Evolutionary conservation across 2,329 filamentous ascomycete genomes (phyloP), one percentile per base, ranked within the genome.

Genomic region (Xylaria sp.): DNA sequence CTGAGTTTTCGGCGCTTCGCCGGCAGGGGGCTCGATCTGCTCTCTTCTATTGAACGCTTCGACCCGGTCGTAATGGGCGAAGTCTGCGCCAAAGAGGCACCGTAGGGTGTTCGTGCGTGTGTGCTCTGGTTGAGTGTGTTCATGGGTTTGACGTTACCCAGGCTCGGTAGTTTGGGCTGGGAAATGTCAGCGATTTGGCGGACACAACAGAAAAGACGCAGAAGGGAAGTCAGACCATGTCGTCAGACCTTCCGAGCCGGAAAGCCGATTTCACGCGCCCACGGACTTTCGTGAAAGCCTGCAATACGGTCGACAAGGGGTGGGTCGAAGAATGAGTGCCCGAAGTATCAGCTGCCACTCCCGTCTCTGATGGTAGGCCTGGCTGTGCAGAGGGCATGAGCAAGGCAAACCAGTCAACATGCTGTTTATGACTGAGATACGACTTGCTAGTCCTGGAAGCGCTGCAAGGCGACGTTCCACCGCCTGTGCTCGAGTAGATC

Each of bases 1-100:
- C 63, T 59, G 42, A 64, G 16, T 51, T 62, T 69, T 55, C 60
- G 66, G 9, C 67, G 68, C 59, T 71, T 71, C 7, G 63, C 46
- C 18, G 63, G 58, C 9, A 58, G 60, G n/a, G 64, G 54, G 53
- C 53, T 65, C 46, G 56, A 55, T 7, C 1, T 30, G 46, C 11
- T 53, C 19, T 64, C 59, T 35, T 63, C n/a, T 46, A 59, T 68
- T 56, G 59, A 65, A 10, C 65, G 68, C 58, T 70, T 70, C 8
- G 62, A 48, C n/a, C 63, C 57, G 7, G 61, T 56, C 16, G 63
- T 55, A 54, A 51, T 65, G 42, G 58, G 52, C 16, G 23, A 55
- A 23, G 37, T 19, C 10, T 42, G 37, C 50, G 16, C 9, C 61
- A 54, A 9, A 59, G 18, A 50, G 63, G 52, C 7, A 34, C 49